Evolutionary conservation across 129 eudicot species (phyloP), one percentile per base, ranked within the genome.

Genomic region (Pseudognaphalium luteoalbum): DNA sequence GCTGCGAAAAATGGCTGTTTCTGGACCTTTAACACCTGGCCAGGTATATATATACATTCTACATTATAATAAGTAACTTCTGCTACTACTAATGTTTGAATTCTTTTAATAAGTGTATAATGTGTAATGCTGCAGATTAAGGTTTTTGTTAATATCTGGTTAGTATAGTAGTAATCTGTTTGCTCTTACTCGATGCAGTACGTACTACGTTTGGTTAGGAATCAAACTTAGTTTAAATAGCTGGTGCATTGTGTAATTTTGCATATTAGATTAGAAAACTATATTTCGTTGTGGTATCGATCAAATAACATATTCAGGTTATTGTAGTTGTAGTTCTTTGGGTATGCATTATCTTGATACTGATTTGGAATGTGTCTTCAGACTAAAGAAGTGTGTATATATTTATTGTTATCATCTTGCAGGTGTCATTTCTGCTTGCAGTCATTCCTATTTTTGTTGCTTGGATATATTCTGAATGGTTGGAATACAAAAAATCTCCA

Each of bases 371-470:
- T 44, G 16, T 44, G 52, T 44, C 52, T 44, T 44, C 17, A 44
- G 5, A 44, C 52, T 44, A 12, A 11, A 44, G 3, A 44, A 12
- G 52, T 44, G 17, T 44, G 9, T 3, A 44, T 44, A 14, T 11
- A 44, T 76, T 21, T 56, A 34, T 35, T 22, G 25, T 51, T 34
- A 68, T 8, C 39, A 37, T 73, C 8, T 21, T 41, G 35, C 96
- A 94, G 97, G 96, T 87, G 78, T 88, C 97, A 57, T 91, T 91
- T 81, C 79, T 94, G 86, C 96, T 94, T 76, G 97, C 93, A 73
- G n/a, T 91, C 76, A 86, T 94, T 70, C 98, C 98, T 3, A 68
- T 87, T 50, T 35, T 91, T 81, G 87, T 91, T 57, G 90, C 96
- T 75, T 94, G 98, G 98, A 74, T 89, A 72, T 88, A 94, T 80